Percentiles rank a stretch among this genome's conserved stretches.
phyloP scores from a whole-genome alignment of 75 land plant genomes.

The Pseudotsuga menziesii region DNA sequence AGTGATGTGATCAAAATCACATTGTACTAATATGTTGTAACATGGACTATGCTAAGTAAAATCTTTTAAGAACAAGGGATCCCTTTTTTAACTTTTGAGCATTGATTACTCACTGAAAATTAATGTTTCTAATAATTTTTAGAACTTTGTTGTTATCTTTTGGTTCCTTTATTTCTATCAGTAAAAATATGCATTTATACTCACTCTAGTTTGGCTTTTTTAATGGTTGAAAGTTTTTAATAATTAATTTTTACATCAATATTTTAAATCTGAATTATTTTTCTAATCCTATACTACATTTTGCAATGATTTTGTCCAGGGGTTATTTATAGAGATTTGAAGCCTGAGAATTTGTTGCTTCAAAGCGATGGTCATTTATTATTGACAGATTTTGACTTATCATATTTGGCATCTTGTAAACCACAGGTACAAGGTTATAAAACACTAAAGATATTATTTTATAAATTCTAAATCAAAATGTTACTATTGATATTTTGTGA shows the following conservation, averaged over 20 bases:
- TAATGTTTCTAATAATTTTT: no score
- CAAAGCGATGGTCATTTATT: constrained; percentile 80
- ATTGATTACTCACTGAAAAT: no score
- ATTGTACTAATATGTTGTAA: no score
- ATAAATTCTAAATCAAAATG: not conserved
- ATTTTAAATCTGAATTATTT: not conserved
- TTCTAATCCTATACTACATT: not conserved
- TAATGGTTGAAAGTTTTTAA: no score
- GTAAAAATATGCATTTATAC: no score
- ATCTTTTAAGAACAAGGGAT: no score
- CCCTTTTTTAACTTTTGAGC: no score
- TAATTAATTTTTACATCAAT: not conserved
- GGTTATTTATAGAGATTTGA: constrained; percentile 75
- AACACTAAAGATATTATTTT: not conserved
- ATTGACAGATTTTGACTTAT: constrained; percentile 82
- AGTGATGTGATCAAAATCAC: no score
- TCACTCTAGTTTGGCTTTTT: no score
- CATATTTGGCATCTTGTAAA: constrained; percentile 60
- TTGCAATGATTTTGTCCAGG: constrained; percentile 32
- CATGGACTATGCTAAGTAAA: no score
- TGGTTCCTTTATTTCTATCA: no score
- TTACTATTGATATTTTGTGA: not conserved
- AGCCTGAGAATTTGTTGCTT: constrained; percentile 83
- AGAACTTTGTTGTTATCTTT: no score
- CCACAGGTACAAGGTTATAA: constrained; percentile 52